Percentiles rank a stretch among this genome's conserved stretches.
Conservation (phyloP, 2,329 filamentous ascomycete genomes). For the Monilinia vaccinii-corymbosi region DNA sequence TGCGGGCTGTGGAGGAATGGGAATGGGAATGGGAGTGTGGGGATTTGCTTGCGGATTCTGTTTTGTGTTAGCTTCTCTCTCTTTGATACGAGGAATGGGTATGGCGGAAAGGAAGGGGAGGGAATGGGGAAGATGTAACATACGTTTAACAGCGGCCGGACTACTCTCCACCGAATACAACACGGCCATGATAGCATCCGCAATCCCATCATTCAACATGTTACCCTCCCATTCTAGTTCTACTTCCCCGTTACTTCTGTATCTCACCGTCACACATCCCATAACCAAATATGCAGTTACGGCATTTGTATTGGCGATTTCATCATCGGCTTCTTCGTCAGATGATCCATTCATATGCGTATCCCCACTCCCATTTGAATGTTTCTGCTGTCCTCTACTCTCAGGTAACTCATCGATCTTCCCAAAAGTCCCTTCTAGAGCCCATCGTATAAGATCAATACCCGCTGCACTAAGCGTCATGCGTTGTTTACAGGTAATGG, state of each 20-base stretch:
- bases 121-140: slow-evolving; percentile 28
- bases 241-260: slow-evolving; percentile 67
- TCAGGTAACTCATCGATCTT: slow-evolving; percentile 57
- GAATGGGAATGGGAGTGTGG: slow-evolving; percentile 38
- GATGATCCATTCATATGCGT: slow-evolving; percentile 31
- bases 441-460: slow-evolving; percentile 87
- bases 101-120: slow-evolving; percentile 1
- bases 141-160: slow-evolving; percentile 87
- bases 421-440: slow-evolving; percentile 88
- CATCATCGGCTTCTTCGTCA: slow-evolving; percentile 57
- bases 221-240: slow-evolving; percentile 98
- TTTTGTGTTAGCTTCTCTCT: background rate
- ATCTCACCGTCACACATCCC: slow-evolving; percentile 80
- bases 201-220: slow-evolving; percentile 93
- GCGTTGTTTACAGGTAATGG: slow-evolving; percentile 84
- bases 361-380: slow-evolving; percentile 27
- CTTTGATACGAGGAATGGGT: slow-evolving; percentile 15
- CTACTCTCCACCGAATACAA: slow-evolving; percentile 88
- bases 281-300: slow-evolving; percentile 63
- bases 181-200: slow-evolving; percentile 92
- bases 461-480: slow-evolving; percentile 82
- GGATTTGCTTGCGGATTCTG: slow-evolving; percentile 52
- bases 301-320: slow-evolving; percentile 40
- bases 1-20: slow-evolving; percentile 40
- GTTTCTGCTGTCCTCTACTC: slow-evolving; percentile 33